Evolutionary conservation across 441 rosid species (phyloP), one percentile per base, ranked within the genome.

Genomic region (Biscutella laevigata): DNA sequence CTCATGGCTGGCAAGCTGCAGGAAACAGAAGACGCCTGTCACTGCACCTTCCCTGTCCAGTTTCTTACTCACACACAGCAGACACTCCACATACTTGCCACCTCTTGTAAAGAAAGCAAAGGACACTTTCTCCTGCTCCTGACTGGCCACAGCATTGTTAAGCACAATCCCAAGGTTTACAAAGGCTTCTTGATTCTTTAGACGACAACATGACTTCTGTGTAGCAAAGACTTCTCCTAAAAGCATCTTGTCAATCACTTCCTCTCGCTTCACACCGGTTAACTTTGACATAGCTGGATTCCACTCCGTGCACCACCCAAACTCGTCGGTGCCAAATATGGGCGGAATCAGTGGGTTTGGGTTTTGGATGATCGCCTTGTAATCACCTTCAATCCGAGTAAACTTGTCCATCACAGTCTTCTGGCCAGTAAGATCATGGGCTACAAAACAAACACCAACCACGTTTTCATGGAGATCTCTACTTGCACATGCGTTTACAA

Each of bases 241-340:
- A n/a, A 90, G 85, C 90, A 90, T 82, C 64, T 84, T 90, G 39
- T 84, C 86, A 2, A 90, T 45, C 17, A 89, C 88, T 63, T 86
- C 88, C 56, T 86, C 94, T 37, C 97, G 78, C 39, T 75, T 80
- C 82, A 88, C 77, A 42, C 95, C 97, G 4, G 84, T 86, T 68
- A 89, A 46, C 58, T 79, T 84, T 34, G 68, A 68, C 95, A 89
- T 89, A 4, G 95, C 87, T 5, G 81, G 78, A 69, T 89, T 89
- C 97, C 97, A 89, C 75, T 90, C 95, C 0, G 92, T 84, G 70
- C 97, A 90, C 95, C 95, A 86, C 7, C 97, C 97, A 11, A 90
- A 84, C 57, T 86, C 95, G 59, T 90, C 97, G 0, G 78, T 68
- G 14, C 95, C 95, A 45, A 90, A 90, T 49, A 90, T 82, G 25